A percentile compares a stretch with the other conserved stretches of the same genome.
Evolutionary conservation across 1,284 basidiomycete genomes (phyloP).

Genomic region (Microbotryum violaceum): DNA sequence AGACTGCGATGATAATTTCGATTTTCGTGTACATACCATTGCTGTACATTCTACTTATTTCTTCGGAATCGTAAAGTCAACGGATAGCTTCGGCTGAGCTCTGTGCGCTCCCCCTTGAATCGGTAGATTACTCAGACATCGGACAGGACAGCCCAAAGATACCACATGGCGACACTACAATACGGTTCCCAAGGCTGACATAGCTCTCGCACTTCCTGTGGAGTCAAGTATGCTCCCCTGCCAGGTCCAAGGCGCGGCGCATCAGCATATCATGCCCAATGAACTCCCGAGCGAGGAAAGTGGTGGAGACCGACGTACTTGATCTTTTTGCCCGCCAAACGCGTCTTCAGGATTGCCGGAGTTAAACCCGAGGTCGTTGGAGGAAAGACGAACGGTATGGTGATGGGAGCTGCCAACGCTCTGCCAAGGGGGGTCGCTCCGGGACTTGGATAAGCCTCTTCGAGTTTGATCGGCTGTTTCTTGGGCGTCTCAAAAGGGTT

Average conservation of each 20-base stretch:
- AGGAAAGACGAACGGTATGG: slow-evolving; percentile 42
- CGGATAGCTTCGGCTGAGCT: no score
- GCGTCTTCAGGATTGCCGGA: slow-evolving; percentile 53
- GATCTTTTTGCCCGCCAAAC: slow-evolving; percentile 68
- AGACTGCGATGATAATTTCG: no score
- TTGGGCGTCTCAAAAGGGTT: neutral
- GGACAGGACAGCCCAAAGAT: slow-evolving; percentile 17
- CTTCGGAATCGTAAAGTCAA: no score
- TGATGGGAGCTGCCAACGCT: no score
- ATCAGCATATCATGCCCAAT: neutral
- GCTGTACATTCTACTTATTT: no score
- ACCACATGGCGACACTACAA: slow-evolving; percentile 32
- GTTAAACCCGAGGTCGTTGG: slow-evolving; percentile 56
- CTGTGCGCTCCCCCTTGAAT: no score
- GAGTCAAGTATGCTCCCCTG: slow-evolving; percentile 56
- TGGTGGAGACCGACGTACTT: slow-evolving; percentile 51
- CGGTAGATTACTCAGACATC: no score
- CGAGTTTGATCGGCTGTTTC: slow-evolving; percentile 17
- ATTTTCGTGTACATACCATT: no score
- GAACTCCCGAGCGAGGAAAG: neutral
- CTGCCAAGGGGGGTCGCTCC: no score
- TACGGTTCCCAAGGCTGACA: slow-evolving; percentile 72
- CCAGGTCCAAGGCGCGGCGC: slow-evolving; percentile 48
- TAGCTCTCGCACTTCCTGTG: slow-evolving; percentile 70
- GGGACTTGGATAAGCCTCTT: slow-evolving; percentile 18